phyloP scores from a whole-genome alignment of 2,329 filamentous ascomycete genomes.

The Knufia fluminis region DNA sequence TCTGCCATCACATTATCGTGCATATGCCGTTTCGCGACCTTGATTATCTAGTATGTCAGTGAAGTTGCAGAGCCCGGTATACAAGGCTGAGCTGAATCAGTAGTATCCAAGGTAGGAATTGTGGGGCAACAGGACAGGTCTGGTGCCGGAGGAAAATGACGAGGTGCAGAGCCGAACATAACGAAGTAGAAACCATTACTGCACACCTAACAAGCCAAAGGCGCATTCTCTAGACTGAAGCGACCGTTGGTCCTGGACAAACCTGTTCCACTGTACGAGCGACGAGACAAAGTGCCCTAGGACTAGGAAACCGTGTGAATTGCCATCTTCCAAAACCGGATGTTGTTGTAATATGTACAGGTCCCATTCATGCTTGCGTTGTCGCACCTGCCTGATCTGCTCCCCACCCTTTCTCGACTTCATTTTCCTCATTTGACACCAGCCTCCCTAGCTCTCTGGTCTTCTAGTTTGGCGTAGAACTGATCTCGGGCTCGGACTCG shows the following conservation, averaged over 20 bases:
- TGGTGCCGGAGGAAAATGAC: no score
- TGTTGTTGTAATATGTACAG: neutral
- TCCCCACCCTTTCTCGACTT: neutral
- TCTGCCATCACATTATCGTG: neutral
- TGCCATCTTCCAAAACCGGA: neutral
- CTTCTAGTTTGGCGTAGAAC: conserved; percentile 56
- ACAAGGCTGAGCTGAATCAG: no score
- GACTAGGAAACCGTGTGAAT: neutral
- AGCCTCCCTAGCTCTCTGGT: conserved; percentile 42
- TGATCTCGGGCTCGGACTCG: conserved; percentile 53
- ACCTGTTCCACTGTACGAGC: neutral
- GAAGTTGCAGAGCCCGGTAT: no score
- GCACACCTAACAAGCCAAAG: neutral
- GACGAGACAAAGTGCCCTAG: neutral
- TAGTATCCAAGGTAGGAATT: no score
- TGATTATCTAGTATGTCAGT: no score
- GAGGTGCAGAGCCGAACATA: no score
- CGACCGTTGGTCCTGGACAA: neutral
- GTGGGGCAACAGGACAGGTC: no score
- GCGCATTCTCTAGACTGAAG: neutral
- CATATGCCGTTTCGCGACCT: no score
- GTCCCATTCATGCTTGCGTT: neutral
- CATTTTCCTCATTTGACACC: conserved; percentile 18
- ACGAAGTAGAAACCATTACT: neutral
- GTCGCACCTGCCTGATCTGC: neutral